Evolutionary conservation across 352 stramenopile species (phyloP).

Genomic region (Pythium periplocum): DNA sequence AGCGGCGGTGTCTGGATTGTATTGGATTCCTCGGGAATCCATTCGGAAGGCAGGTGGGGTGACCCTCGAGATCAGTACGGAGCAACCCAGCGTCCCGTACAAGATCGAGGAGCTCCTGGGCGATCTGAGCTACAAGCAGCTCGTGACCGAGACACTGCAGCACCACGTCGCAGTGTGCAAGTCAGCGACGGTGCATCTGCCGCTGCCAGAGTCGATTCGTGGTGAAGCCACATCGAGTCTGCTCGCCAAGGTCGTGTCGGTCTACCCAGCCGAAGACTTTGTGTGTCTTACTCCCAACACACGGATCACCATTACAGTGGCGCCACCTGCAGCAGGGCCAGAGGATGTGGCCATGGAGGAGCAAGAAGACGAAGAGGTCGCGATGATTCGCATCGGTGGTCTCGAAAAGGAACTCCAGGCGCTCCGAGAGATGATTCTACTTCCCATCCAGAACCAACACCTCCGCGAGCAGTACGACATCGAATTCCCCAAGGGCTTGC

Average conservation of each 20-base stretch:
- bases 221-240: background rate
- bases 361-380: background rate
- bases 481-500: constrained; percentile 64
- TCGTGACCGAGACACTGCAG: constrained; percentile 55
- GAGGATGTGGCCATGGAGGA: background rate
- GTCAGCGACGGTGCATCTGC: constrained; percentile 34
- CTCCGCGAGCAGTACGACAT: constrained; percentile 28
- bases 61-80: constrained; percentile 34
- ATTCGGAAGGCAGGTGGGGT: constrained; percentile 42
- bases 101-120: constrained; percentile 29
- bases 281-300: constrained; percentile 33
- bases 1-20: constrained; percentile 4
- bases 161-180: constrained; percentile 37
- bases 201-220: constrained; percentile 12
- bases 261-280: constrained; percentile 16
- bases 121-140: constrained; percentile 27
- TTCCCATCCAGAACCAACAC: constrained; percentile 36
- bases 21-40: constrained; percentile 42
- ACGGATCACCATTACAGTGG: constrained; percentile 49
- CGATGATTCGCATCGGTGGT: constrained; percentile 29
- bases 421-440: constrained; percentile 65
- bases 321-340: background rate
- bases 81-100: background rate
- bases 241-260: constrained; percentile 19
- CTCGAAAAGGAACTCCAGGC: constrained; percentile 56